Base-by-base conservation (phyloP, 768 basidiomycete species). In the Russula earlei region DNA sequence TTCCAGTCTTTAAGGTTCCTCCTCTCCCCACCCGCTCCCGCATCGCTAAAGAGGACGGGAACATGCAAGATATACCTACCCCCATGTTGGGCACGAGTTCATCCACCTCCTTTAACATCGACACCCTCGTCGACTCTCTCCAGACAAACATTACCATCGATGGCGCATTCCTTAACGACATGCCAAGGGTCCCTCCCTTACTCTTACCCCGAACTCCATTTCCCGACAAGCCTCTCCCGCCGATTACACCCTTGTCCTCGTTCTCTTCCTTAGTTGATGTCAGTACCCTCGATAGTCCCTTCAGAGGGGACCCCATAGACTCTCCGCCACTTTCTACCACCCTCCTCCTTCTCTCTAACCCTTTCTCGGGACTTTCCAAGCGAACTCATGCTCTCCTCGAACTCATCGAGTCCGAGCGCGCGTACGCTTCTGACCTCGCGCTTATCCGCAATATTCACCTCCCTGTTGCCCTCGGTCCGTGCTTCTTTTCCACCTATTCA, bases 401-500 rank as follows among this genome's bases (percentile, higher is more conserved):
- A 61, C 70, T 92, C 25, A 75, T 91, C 43, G 80, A 84, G 11
- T 87, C 86, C 20, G 89, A 92, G 65, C 75, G 85, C 25, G 84
- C 86, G 1, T 91, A 91, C 68, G 84, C 89, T 12, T 82, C 82
- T n/a, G 90, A 91, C 73, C 74, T 92, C 25, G 84, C 83, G 15
- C 73, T 91, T 52, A 81, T 91, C 59, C 76, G 83, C 51, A 83
- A 87, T 57, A 77, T 91, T 24, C 84, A 91, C 62, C 82, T 91
- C 38, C 87, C 87, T 6, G 69, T 89, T 50, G 89, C 88, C 44
- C 72, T 85, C 64, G 88, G 89, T 80, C 70, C 59, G 48, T 51
- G 77, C 75, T 38, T 27, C 42, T 38, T 12, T 52, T 52, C 60
- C 20, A 20, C 6, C 33, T n/a, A 15, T 17, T 20, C 49, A 10